phyloP scores from a whole-genome alignment of 176 grass and related monocot species.

The Eragrostis nindensis region DNA sequence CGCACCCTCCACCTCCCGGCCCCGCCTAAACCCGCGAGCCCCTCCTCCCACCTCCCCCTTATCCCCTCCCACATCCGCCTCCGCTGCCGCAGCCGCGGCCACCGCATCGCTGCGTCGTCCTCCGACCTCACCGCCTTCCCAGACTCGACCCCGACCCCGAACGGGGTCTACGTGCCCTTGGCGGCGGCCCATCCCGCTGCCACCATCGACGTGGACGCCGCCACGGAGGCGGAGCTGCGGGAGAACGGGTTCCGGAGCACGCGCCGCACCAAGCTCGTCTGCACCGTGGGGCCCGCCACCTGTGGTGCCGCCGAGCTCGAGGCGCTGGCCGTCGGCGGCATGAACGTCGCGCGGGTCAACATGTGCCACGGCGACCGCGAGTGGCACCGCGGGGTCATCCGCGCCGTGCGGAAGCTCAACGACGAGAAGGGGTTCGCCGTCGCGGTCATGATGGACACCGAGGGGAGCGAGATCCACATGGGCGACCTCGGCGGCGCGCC shows the following conservation, averaged over 20 bases:
- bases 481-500: slow-evolving; percentile 86
- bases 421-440: slow-evolving; percentile 94
- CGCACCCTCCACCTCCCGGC: slow-evolving; percentile 31
- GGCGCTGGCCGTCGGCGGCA: slow-evolving; percentile 88
- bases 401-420: slow-evolving; percentile 76
- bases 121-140: slow-evolving; percentile 49
- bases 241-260: slow-evolving; percentile 97
- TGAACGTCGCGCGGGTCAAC: slow-evolving; percentile 92
- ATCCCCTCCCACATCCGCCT: slow-evolving; percentile 32
- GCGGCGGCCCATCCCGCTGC: slow-evolving; percentile 31
- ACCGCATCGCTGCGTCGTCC: slow-evolving; percentile 26
- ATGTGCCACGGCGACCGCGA: slow-evolving; percentile 93
- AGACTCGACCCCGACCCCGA: slow-evolving; percentile 24
- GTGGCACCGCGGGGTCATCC: slow-evolving; percentile 86
- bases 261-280: slow-evolving; percentile 94
- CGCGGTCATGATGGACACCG: slow-evolving; percentile 97
- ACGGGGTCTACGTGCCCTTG: slow-evolving; percentile 36
- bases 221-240: slow-evolving; percentile 83
- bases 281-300: slow-evolving; percentile 86
- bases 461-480: slow-evolving; percentile 99
- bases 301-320: slow-evolving; percentile 71
- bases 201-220: slow-evolving; percentile 65
- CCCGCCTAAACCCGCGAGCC: not conserved
- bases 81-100: not conserved
- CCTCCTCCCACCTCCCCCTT: not conserved